Conservation (phyloP, 129 eudicot species). For the Chrysanthemum makinoi region DNA sequence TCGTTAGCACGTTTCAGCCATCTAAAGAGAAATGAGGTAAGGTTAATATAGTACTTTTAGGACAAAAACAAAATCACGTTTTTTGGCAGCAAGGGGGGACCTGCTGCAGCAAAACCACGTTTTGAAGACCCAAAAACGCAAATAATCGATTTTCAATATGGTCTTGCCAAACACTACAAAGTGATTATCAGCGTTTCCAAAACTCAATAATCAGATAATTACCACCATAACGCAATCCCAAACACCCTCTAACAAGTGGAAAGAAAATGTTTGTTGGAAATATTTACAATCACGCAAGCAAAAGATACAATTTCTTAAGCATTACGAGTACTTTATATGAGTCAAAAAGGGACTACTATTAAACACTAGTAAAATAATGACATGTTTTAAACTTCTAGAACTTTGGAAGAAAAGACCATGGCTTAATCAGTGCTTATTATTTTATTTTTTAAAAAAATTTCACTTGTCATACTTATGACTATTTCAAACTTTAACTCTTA, state of each 20-base stretch:
- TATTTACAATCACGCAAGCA: conserved; percentile 4
- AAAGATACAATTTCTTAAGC: conserved; percentile 5
- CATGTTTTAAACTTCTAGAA: conserved; percentile 25
- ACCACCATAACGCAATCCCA: no score
- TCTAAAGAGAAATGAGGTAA: no score
- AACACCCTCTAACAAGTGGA: background rate
- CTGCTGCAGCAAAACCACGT: no score
- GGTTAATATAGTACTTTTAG: no score
- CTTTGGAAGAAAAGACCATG: background rate
- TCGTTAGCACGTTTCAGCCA: no score
- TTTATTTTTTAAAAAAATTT: no score
- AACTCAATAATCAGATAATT: background rate
- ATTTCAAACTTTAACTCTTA: background rate
- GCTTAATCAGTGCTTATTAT: background rate
- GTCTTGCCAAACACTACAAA: no score
- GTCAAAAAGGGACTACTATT: conserved; percentile 22
- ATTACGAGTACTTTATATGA: background rate
- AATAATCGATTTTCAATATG: no score
- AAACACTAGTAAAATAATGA: background rate
- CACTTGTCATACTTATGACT: background rate
- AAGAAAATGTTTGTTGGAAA: background rate
- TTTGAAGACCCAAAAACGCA: no score
- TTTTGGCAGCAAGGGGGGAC: no score
- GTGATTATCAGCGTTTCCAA: no score
- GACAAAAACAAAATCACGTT: no score